Evolutionary conservation across 176 grass and related monocot genomes (phyloP).

Genomic region (Bolboschoenus planiculmis): DNA sequence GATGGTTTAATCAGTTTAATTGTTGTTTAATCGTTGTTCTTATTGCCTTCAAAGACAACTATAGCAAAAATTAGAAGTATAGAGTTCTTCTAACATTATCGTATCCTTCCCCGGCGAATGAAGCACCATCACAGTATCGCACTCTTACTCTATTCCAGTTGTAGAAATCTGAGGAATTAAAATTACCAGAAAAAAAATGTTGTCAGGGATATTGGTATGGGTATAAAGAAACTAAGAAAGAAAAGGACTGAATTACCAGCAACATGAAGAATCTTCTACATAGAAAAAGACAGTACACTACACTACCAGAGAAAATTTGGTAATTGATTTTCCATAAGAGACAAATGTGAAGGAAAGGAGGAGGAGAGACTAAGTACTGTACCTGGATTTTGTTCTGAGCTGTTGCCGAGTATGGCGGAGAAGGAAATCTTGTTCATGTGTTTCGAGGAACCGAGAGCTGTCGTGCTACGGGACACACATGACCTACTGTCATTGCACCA

Average conservation of each 20-base stretch:
- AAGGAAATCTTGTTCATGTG: constrained; percentile 29
- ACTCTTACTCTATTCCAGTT: constrained; percentile 95
- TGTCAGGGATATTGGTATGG: neutral
- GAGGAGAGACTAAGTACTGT: neutral
- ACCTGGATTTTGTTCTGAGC: constrained; percentile 26
- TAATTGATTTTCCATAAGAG: no score
- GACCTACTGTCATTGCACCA: constrained; percentile 26
- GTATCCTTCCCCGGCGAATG: constrained; percentile 59
- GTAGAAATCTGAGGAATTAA: constrained; percentile 57
- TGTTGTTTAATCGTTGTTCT: neutral
- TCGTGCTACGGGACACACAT: constrained; percentile 9
- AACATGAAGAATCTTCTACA: neutral
- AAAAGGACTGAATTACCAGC: neutral
- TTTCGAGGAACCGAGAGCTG: constrained; percentile 23
- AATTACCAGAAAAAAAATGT: neutral
- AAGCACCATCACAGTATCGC: constrained; percentile 83
- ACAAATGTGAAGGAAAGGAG: neutral
- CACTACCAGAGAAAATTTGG: neutral
- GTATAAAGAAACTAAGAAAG: neutral
- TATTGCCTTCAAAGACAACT: neutral
- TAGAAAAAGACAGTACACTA: neutral
- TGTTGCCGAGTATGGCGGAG: constrained; percentile 27
- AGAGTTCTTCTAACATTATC: constrained; percentile 19
- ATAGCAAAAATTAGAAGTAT: neutral
- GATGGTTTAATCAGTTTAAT: neutral